These are phyloP conservation scores for Sanghuangporus baumii DNA, from an alignment of 1,284 basidiomycete genomes.

Conservation along the genomic window DNA sequence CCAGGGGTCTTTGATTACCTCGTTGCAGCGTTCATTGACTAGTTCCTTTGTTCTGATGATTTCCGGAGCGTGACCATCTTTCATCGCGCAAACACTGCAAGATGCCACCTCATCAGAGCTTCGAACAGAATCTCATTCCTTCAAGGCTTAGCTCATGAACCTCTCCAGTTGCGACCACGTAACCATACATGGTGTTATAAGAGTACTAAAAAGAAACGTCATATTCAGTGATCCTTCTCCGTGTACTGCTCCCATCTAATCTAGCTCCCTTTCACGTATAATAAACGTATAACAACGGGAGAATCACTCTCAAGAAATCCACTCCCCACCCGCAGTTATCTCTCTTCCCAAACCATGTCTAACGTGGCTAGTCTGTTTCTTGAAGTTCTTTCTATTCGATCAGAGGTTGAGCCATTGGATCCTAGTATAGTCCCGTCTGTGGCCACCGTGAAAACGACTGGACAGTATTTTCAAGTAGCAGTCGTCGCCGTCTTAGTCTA, in stretches of 20 bases:
- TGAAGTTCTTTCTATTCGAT: slow-evolving; percentile 27
- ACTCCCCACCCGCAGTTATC: neutral
- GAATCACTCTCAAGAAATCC: neutral
- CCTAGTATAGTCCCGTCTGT: neutral
- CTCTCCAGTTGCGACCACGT: too few species aligned
- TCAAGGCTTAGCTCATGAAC: too few species aligned
- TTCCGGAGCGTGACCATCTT: too few species aligned
- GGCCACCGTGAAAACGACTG: neutral
- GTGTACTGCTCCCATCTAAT: neutral
- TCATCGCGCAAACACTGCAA: too few species aligned
- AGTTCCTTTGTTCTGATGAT: too few species aligned
- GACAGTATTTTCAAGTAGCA: neutral
- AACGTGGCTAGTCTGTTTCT: slow-evolving; percentile 35
- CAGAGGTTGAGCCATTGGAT: neutral
- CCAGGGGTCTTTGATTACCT: too few species aligned
- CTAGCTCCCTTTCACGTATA: neutral
- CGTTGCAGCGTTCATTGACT: too few species aligned
- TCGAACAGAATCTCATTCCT: too few species aligned
- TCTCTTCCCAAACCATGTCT: slow-evolving; percentile 30
- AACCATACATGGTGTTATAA: too few species aligned
- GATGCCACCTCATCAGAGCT: too few species aligned
- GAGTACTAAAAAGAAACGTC: too few species aligned
- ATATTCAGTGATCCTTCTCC: neutral
- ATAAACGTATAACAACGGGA: neutral
- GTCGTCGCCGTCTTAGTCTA: neutral